Conservation (phyloP, 164 flowering plant species). For the Malania oleifera region DNA sequence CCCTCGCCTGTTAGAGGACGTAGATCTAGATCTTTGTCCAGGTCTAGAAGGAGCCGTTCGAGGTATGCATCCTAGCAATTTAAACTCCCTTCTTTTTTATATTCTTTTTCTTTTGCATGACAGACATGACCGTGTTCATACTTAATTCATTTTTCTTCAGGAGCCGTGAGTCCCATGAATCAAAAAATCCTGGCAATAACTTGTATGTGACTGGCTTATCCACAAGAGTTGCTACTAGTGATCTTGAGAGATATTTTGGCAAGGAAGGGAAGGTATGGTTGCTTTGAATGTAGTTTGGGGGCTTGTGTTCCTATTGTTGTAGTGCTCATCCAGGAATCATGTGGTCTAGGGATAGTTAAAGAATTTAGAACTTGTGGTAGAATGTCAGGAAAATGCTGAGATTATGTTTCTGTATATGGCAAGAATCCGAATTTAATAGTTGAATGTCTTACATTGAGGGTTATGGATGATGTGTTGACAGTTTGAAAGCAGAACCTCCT, state of each 20-base stretch:
- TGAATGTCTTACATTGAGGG: no score
- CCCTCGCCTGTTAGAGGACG: constrained; percentile 28
- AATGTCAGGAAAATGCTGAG: no score
- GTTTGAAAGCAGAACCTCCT: no score
- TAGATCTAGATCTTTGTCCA: constrained; percentile 44
- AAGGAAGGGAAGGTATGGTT: constrained; percentile 54
- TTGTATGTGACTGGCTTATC: constrained; percentile 68
- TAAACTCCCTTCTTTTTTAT: neutral
- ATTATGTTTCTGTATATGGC: no score
- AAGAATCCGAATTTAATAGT: no score
- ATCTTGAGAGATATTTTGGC: constrained; percentile 51
- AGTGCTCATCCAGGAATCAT: neutral
- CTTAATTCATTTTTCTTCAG: constrained; percentile 10
- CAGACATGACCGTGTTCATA: no score
- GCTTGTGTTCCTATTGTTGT: neutral
- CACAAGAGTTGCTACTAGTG: constrained; percentile 45
- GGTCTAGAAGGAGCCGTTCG: constrained; percentile 45
- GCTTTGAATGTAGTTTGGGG: neutral
- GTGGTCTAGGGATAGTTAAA: neutral
- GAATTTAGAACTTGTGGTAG: no score
- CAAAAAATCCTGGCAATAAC: constrained; percentile 59
- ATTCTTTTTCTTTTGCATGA: neutral
- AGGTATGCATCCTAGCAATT: constrained; percentile 23
- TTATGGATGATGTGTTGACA: no score
- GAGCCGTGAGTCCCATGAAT: constrained; percentile 38